Base-by-base conservation (phyloP, 176 grass and related monocot species). In the Rhynchospora tenuis region DNA sequence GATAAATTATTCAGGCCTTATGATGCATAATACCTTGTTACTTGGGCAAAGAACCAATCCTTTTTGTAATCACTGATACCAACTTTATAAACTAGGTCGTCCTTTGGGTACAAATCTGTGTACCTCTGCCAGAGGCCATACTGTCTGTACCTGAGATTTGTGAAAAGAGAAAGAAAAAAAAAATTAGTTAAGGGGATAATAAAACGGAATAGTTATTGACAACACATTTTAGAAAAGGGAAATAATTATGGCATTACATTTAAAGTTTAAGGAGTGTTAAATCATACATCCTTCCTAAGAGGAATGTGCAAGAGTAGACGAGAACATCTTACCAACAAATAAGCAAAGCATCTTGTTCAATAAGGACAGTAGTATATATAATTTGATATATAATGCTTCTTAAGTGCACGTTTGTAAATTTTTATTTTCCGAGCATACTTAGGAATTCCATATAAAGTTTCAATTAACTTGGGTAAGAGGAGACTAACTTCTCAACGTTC, bases 21-120 rank as follows among this genome's bases (percentile, higher is more conserved):
- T 44, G 29, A 5, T 67, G 17, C 10, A 78, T 78, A 9, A 7
- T 19, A 26, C 94, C 91, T 92, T 15, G 90, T 92, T 64, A 92
- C 94, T 29, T 97, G 94, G 4, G 92, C 90, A 45, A 94, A 97
- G 84, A 94, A 97, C 94, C 94, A 97, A 74, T 97, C 90, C 38
- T 79, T 97, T 47, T 64, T 88, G 66, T 83, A 73, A 55, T 92
- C 55, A 72, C 90, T 92, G 13, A 54, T 19, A 10, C 90, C 87
- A 50, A 97, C 56, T 3, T 17, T 89, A 82, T 88, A 97, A 51
- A 97, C 69, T 2, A 78, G 84, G 64, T 98, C 92, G 4, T 38
- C 29, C 0, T 48, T n/a, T 0, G 90, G 92, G 86, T 94, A 98
- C n/a, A 98, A 64, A 0, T 94, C 89, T 4, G 85, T 79, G 73